Conservation (phyloP, 192 early-diverging fungal species). For the Coemansia umbellata region DNA sequence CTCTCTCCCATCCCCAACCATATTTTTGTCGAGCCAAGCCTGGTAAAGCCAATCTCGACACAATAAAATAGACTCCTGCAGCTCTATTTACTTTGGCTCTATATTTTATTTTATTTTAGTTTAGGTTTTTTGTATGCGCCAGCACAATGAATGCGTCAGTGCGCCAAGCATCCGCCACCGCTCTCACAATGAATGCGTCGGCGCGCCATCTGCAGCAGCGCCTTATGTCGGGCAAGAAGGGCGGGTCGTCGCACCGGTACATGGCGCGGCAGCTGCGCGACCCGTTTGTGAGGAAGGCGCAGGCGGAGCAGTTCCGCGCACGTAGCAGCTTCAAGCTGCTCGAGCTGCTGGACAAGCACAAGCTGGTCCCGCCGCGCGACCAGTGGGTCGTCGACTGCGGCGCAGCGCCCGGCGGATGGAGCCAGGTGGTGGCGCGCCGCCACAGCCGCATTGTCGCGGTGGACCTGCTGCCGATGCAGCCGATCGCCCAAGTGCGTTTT, state of each 20-base stretch:
- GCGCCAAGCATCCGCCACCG: too few relatives aligned
- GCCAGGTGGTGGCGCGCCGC: conserved; percentile 58
- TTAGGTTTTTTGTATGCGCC: too few relatives aligned
- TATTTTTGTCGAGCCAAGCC: too few relatives aligned
- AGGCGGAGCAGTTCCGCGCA: conserved; percentile 58
- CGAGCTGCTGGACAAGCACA: conserved; percentile 54
- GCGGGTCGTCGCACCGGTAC: conserved; percentile 58
- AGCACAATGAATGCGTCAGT: too few relatives aligned
- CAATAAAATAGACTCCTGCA: too few relatives aligned
- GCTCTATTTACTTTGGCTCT: too few relatives aligned
- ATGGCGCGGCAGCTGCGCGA: conserved; percentile 61
- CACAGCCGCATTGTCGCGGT: conserved; percentile 56
- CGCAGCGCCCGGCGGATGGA: conserved; percentile 76
- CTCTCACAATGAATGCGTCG: too few relatives aligned
- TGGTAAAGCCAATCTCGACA: too few relatives aligned
- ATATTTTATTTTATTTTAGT: too few relatives aligned
- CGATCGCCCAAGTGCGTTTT: conserved; percentile 60
- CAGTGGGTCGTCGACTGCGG: conserved; percentile 61
- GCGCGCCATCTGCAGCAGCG: conserved; percentile 6
- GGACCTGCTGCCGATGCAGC: conserved; percentile 66
- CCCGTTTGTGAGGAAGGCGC: conserved; percentile 60
- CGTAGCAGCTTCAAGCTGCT: conserved; percentile 74
- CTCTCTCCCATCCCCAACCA: neutral
- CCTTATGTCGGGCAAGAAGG: conserved; percentile 27
- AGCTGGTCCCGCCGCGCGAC: conserved; percentile 14